A percentile compares a stretch with the other conserved stretches of the same genome.
These are phyloP conservation scores for Ascoidea rubescens DNA, from an alignment of 805 yeast genomes.

Conservation along the genomic window DNA sequence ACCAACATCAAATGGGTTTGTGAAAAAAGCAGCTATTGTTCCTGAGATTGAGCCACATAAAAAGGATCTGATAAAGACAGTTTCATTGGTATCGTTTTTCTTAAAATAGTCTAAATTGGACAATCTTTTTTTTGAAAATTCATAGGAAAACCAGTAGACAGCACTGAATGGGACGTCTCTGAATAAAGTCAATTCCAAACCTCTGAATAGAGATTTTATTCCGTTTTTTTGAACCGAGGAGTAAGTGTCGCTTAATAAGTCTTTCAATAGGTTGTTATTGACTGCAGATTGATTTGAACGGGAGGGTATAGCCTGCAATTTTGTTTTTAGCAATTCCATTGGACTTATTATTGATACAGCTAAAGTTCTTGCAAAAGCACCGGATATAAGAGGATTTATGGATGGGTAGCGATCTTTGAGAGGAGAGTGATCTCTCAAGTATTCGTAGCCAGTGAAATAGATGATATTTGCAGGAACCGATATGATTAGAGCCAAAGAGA, in stretches of 20 bases:
- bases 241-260: slow-evolving; percentile 39
- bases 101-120: slow-evolving; percentile 2
- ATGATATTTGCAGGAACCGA: slow-evolving; percentile 88
- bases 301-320: slow-evolving; percentile 79
- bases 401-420: slow-evolving; percentile 20
- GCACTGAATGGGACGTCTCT: slow-evolving; percentile 96
- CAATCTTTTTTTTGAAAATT: slow-evolving; percentile 26
- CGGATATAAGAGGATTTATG: slow-evolving; percentile 69
- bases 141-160: slow-evolving; percentile 86
- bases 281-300: slow-evolving; percentile 16
- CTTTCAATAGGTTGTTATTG: slow-evolving; percentile 20
- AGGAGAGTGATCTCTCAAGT: slow-evolving; percentile 64
- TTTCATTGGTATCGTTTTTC: slow-evolving; percentile 17
- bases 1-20: slow-evolving; percentile 96
- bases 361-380: slow-evolving; percentile 66
- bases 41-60: slow-evolving; percentile 80
- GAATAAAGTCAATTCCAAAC: slow-evolving; percentile 82
- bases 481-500: slow-evolving; percentile 72
- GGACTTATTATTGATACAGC: slow-evolving; percentile 86
- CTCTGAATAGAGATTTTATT: slow-evolving; percentile 55
- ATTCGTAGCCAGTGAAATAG: slow-evolving; percentile 88
- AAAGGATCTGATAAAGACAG: slow-evolving; percentile 50
- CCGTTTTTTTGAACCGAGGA: slow-evolving; percentile 45
- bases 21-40: slow-evolving; percentile 65
- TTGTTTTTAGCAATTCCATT: slow-evolving; percentile 71